Evolutionary conservation across 768 basidiomycete species (phyloP).

Genomic region (Naganishia vaughanmartiniae): DNA sequence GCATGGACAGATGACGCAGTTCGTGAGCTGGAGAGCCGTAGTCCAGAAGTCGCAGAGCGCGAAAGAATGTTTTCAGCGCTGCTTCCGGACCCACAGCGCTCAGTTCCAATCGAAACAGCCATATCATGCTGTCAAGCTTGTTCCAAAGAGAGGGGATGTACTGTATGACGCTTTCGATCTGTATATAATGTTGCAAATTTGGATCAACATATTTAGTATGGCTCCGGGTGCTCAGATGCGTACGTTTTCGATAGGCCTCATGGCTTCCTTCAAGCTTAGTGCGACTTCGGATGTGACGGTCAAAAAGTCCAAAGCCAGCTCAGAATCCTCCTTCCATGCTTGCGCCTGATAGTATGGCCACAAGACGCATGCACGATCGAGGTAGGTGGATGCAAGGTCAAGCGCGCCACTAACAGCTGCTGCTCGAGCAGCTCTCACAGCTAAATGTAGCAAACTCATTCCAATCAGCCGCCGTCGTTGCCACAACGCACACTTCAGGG

Average conservation of each 20-base stretch:
- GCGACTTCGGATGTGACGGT: constrained; percentile 17
- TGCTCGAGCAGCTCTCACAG: constrained; percentile 11
- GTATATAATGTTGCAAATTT: background rate
- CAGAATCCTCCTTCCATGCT: constrained; percentile 10
- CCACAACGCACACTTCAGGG: no score
- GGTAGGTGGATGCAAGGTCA: constrained; percentile 18
- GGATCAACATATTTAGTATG: background rate
- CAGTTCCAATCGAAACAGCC: constrained; percentile 11
- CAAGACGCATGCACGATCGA: background rate
- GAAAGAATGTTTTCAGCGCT: constrained; percentile 2
- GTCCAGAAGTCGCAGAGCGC: background rate
- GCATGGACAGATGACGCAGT: background rate
- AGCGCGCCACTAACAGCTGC: constrained; percentile 16
- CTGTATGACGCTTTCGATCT: background rate
- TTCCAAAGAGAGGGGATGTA: background rate
- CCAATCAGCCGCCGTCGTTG: no score
- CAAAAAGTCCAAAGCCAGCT: constrained; percentile 5
- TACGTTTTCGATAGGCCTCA: background rate
- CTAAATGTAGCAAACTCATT: background rate
- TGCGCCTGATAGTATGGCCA: background rate
- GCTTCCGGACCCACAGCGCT: background rate
- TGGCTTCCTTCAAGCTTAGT: background rate
- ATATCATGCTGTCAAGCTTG: constrained; percentile 17
- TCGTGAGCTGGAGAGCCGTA: background rate
- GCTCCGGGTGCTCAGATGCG: background rate